Evolutionary conservation across 441 rosid species (phyloP), one percentile per base, ranked within the genome.

Genomic region (Populus trichocarpa): DNA sequence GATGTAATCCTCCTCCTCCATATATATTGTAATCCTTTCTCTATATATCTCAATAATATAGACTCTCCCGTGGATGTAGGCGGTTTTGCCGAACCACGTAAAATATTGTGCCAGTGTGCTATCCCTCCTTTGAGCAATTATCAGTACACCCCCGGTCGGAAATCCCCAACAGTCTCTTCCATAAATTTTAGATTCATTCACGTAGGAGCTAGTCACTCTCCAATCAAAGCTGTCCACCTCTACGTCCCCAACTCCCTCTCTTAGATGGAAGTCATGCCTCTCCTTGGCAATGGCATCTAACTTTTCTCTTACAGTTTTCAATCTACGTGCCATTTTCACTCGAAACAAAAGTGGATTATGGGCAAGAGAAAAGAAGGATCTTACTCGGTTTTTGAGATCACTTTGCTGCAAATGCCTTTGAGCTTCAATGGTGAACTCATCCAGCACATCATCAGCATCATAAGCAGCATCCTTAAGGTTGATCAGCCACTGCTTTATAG

Each of bases 371-470:
- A 74, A 74, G 70, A 25, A 74, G 70, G 70, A 40, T 12, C 61
- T 36, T 74, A 16, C 70, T 16, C 23, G 18, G 25, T 26, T 14
- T 40, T 40, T 65, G 8, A 74, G 1, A 28, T 22, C 25, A 1
- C 30, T 23, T 66, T 13, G 77, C 25, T 13, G 64, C 26, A 4
- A 46, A 6, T 40, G 1, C 71, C 77, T 16, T 28, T 66, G 42
- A 18, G 71, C 65, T 38, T 66, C 71, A 14, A 30, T 42, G 5
- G 30, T 18, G 13, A 75, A 67, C 70, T 75, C 78, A 65, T 74
- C 77, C 1, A 74, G 70, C 20, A 38, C 70, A 65, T 64, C 70
- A 40, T 59, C 67, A 26, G 68, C 66, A 73, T 78, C 73, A 67
- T 46, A 68, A 59, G 73, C 78, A 8, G n/a, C 71, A 67, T 67